Evolutionary conservation across 352 stramenopile species (phyloP).

Genomic region (Globisporangium megalacanthum): DNA sequence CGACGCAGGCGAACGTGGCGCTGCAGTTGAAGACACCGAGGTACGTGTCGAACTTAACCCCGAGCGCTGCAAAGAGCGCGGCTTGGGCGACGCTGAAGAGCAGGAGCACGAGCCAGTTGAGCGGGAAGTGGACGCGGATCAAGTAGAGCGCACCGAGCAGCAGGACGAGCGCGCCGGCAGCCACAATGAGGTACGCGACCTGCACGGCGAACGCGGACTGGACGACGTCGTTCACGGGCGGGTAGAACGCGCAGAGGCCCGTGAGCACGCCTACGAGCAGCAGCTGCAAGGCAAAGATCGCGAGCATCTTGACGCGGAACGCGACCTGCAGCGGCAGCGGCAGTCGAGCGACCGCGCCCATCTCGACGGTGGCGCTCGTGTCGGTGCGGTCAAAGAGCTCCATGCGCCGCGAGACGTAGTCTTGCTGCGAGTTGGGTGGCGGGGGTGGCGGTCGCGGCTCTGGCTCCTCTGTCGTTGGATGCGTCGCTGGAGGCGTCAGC

Average conservation of each 20-base stretch:
- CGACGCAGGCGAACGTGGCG: slow-evolving; percentile 36
- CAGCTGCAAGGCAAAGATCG: slow-evolving; percentile 6
- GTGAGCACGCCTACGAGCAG: neutral
- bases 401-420: too few relatives aligned
- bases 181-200: neutral
- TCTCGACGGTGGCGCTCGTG: too few relatives aligned
- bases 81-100: slow-evolving; percentile 35
- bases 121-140: neutral
- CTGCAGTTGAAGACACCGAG: slow-evolving; percentile 34
- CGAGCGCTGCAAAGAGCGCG: slow-evolving; percentile 33
- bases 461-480: too few relatives aligned
- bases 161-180: neutral
- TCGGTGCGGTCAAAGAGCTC: too few relatives aligned
- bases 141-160: neutral
- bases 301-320: slow-evolving; percentile 4
- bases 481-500: too few relatives aligned
- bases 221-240: slow-evolving; percentile 1
- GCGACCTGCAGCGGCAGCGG: slow-evolving; percentile 1
- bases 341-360: neutral
- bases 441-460: too few relatives aligned
- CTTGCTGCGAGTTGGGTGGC: too few relatives aligned
- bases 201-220: too few relatives aligned
- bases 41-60: slow-evolving; percentile 27
- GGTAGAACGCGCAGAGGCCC: neutral
- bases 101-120: slow-evolving; percentile 15